phyloP scores from a whole-genome alignment of 1,139 yeast species.

The Chernovozyma aurita region DNA sequence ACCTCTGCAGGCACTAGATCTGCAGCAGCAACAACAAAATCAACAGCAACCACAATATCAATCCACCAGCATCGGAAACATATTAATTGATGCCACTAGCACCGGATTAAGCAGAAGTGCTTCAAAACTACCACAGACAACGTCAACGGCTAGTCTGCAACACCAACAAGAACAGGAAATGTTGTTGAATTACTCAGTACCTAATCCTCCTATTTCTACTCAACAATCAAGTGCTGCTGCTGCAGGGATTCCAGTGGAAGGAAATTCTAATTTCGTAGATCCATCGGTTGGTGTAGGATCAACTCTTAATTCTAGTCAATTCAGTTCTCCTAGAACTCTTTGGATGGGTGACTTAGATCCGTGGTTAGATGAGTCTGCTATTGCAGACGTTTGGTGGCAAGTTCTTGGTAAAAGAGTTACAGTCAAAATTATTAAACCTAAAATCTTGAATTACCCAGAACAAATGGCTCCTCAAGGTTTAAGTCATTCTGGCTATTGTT shows the following conservation, averaged over 20 bases:
- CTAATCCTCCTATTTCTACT: conserved; percentile 41
- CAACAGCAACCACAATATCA: too few species aligned
- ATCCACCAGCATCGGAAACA: too few species aligned
- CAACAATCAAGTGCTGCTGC: conserved; percentile 30
- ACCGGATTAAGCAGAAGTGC: too few species aligned
- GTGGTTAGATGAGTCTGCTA: conserved; percentile 60
- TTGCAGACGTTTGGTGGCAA: conserved; percentile 58
- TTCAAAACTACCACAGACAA: conserved; percentile 18
- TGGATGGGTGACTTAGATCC: conserved; percentile 86
- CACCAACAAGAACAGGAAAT: conserved; percentile 45
- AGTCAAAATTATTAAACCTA: conserved; percentile 54
- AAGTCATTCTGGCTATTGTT: conserved; percentile 70
- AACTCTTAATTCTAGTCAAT: background rate
- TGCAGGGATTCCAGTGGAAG: conserved; percentile 7
- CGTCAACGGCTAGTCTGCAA: conserved; percentile 34
- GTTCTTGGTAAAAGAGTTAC: conserved; percentile 36
- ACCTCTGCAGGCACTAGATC: too few species aligned
- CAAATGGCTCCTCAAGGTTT: conserved; percentile 22
- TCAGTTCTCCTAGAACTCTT: conserved; percentile 46
- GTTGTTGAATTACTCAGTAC: conserved; percentile 36
- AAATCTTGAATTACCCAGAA: conserved; percentile 20
- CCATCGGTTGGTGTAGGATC: background rate
- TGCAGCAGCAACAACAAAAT: too few species aligned
- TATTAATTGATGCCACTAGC: too few species aligned
- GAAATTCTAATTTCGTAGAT: conserved; percentile 5